Evolutionary conservation across 768 basidiomycete species (phyloP).

Genomic region (Tulasnella sp.): DNA sequence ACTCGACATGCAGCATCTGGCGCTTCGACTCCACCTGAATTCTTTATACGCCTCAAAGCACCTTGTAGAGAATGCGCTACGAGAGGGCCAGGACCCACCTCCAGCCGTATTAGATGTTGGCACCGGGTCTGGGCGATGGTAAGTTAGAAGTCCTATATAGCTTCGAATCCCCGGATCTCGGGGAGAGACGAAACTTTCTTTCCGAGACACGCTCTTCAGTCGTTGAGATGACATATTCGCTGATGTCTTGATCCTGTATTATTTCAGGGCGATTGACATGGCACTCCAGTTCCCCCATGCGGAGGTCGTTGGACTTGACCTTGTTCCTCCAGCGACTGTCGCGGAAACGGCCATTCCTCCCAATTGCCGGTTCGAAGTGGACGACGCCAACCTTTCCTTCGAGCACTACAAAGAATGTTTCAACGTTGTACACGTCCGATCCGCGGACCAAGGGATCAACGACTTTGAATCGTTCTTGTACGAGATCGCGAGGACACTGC

Average conservation of each 20-base stretch:
- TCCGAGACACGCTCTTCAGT: too few species aligned
- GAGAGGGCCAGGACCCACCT: background rate
- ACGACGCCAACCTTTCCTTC: constrained; percentile 18
- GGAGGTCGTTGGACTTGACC: constrained; percentile 22
- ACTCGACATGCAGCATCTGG: constrained; percentile 12
- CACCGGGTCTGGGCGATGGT: constrained; percentile 17
- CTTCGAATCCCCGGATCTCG: background rate
- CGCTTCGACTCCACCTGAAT: constrained; percentile 3
- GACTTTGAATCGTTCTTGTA: constrained; percentile 19
- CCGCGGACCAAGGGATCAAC: constrained; percentile 17
- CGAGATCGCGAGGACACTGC: constrained; percentile 17
- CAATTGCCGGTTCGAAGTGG: constrained; percentile 17
- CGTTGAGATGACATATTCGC: background rate
- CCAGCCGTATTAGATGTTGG: constrained; percentile 10
- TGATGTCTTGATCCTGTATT: background rate
- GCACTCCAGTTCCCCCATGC: constrained; percentile 21
- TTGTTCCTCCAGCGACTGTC: constrained; percentile 12
- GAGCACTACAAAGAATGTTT: constrained; percentile 16
- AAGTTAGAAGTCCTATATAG: background rate
- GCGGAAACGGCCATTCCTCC: background rate
- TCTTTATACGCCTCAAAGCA: constrained; percentile 4
- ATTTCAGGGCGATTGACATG: constrained; percentile 21
- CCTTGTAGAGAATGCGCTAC: background rate
- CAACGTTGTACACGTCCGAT: constrained; percentile 22
- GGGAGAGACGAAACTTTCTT: too few species aligned